These are phyloP conservation scores for Cantharellus anzutake DNA, from an alignment of 768 basidiomycete genomes.

Conservation along the genomic window DNA sequence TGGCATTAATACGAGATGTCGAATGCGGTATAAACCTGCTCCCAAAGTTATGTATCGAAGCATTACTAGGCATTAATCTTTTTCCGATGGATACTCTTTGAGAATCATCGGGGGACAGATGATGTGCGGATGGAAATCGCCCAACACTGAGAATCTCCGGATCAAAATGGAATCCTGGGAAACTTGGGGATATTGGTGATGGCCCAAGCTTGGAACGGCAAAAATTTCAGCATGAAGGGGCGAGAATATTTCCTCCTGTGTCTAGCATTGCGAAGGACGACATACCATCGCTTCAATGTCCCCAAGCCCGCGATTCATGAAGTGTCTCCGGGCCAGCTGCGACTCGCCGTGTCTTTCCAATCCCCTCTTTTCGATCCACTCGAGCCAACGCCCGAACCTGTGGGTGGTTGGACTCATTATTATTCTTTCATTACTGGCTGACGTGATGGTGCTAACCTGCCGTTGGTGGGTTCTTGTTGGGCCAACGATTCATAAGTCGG, in stretches of 20 bases:
- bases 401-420: background rate
- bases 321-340: background rate
- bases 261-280: background rate
- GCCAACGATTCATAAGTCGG: too few relatives aligned
- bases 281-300: background rate
- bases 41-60: constrained; percentile 53
- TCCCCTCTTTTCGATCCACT: background rate
- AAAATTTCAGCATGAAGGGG: background rate
- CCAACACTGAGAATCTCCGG: background rate
- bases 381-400: background rate
- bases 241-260: background rate
- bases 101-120: background rate
- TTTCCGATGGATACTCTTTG: background rate
- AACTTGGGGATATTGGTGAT: background rate
- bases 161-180: background rate
- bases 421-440: too few relatives aligned
- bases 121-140: background rate
- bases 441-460: too few relatives aligned
- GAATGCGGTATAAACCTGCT: constrained; percentile 74
- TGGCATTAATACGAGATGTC: constrained; percentile 50
- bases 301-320: background rate
- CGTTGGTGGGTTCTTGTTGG: too few relatives aligned
- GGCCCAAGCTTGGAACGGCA: background rate
- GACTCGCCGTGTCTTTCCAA: background rate
- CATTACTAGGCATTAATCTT: background rate